Percentiles rank a stretch among this genome's conserved stretches.
These are phyloP conservation scores for Vinca minor DNA, from an alignment of 257 asterid genomes.

Conservation along the genomic window DNA sequence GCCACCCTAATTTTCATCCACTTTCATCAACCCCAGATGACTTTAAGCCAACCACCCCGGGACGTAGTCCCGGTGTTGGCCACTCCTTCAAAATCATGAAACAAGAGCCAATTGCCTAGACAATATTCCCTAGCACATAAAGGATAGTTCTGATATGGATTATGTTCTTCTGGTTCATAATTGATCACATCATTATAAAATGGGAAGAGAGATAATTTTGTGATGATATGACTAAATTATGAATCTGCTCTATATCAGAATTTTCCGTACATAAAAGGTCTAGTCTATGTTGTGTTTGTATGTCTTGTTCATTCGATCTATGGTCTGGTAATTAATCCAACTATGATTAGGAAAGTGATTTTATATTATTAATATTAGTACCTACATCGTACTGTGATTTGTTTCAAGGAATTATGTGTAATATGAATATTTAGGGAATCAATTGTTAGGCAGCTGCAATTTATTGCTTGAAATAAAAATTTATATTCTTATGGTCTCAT, in stretches of 20 bases:
- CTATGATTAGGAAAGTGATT: too few species aligned
- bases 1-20: conserved; percentile 3
- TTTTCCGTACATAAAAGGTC: neutral
- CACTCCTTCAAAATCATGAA: neutral
- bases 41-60: conserved; percentile 5
- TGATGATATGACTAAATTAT: too few species aligned
- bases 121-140: too few species aligned
- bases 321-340: conserved; percentile 7
- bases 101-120: neutral
- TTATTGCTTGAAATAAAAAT: conserved; percentile 5
- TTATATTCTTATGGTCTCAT: neutral
- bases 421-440: neutral
- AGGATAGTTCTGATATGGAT: too few species aligned
- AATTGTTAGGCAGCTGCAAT: conserved; percentile 3
- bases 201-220: too few species aligned
- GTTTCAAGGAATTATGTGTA: neutral
- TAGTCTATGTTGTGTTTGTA: conserved; percentile 14
- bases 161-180: too few species aligned
- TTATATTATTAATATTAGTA: too few species aligned
- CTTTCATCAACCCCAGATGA: conserved; percentile 4
- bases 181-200: too few species aligned
- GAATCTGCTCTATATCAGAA: too few species aligned
- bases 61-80: conserved; percentile 14
- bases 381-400: neutral
- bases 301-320: conserved; percentile 11